Base-by-base conservation (phyloP, 306 rosid genomes). In the Cercis canadensis region DNA sequence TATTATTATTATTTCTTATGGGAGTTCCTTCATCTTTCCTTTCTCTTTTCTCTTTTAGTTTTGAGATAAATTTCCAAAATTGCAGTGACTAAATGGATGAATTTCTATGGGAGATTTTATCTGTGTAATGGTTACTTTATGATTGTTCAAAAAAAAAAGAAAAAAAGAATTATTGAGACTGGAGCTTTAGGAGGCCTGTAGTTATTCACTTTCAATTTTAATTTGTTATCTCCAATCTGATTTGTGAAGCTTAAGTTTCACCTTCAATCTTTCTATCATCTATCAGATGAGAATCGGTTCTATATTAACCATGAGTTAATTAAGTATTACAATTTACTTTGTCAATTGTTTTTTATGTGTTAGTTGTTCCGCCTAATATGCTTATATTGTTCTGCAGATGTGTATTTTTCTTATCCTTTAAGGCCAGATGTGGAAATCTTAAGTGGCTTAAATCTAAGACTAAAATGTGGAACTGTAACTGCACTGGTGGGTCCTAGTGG, bases 401-500 rank as follows among this genome's bases (percentile, higher is more conserved):
- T 90, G 78, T 74, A 82, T 78, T 90, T 94, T 82, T 90, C 92
- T 74, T 94, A 94, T 77, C 98, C 98, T 57, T 75, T 90, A 79
- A 87, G 97, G 81, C 92, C 97, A 13, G 97, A 86, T 53, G 91
- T 85, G 60, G 89, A 81, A 71, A 62, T 94, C 71, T 78, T 90
- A 50, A 69, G 55, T 11, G 91, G 92, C 59, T 80, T 94, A 72
- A 86, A 84, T 84, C 80, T 90, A 74, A 90, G 75, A 18, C 87
- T 90, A 32, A 90, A 89, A 76, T 78, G 86, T 87, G 98, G 98
- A 72, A 87, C 97, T 63, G 55, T 90, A 78, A 94, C 98, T 75
- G 97, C 98, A 52, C 74, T 94, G 45, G 96, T 94, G 33, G 98
- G 98, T 52, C 36, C 92, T 51, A 94, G 98, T 37, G 96, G 98